Evolutionary conservation across 495 filamentous ascomycete species (phyloP).

Genomic region (Apiosordaria backusii): DNA sequence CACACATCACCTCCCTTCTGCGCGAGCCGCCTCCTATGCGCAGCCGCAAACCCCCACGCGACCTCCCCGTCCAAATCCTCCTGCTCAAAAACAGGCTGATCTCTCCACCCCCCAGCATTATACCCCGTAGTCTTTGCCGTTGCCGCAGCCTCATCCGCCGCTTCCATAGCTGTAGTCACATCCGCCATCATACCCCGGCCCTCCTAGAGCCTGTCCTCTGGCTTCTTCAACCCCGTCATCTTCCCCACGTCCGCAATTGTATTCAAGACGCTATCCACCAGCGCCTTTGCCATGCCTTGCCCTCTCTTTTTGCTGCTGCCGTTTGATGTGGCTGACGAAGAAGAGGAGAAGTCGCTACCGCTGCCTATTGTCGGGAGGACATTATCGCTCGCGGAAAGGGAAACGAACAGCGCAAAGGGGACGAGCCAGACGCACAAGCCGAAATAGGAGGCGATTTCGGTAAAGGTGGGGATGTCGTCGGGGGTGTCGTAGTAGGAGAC

Average conservation of each 20-base stretch:
- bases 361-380: conserved; percentile 79
- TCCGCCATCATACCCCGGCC: no score
- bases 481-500: conserved; percentile 55
- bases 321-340: conserved; percentile 33
- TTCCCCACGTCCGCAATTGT: conserved; percentile 71
- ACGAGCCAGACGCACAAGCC: conserved; percentile 96
- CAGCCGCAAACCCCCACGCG: neutral
- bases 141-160: no score
- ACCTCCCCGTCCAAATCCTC: no score
- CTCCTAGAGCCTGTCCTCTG: conserved; percentile 33
- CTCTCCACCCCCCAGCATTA: no score
- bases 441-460: conserved; percentile 94
- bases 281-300: conserved; percentile 85
- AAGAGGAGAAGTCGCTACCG: conserved; percentile 35
- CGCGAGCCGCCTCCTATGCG: neutral
- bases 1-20: neutral
- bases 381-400: conserved; percentile 87
- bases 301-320: conserved; percentile 54
- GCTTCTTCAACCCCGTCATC: conserved; percentile 61
- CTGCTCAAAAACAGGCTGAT: no score
- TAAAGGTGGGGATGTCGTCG: conserved; percentile 73
- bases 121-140: no score
- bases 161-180: no score
- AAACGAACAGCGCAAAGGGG: conserved; percentile 92
- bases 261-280: conserved; percentile 72